Evolutionary conservation across 2,329 filamentous ascomycete species (phyloP).

Genomic region (Thermochaetoides dissita): DNA sequence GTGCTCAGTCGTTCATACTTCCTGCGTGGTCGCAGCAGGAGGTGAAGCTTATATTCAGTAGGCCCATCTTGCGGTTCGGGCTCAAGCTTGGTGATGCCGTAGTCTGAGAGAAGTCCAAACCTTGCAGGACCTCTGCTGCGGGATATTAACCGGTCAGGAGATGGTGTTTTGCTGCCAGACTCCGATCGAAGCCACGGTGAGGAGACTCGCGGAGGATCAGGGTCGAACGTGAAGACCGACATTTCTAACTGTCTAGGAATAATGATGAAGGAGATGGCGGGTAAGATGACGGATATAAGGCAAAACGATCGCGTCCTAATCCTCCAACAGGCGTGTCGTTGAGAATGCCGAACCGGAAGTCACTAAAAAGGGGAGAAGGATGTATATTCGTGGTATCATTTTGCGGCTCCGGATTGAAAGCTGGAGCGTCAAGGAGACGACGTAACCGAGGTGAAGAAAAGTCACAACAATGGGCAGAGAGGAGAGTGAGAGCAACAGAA

Average conservation of each 20-base stretch:
- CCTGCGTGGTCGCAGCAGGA: slow-evolving; percentile 66
- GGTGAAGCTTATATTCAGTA: slow-evolving; percentile 90
- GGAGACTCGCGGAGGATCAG: slow-evolving; percentile 71
- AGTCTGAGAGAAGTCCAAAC: slow-evolving; percentile 39
- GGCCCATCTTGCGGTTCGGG: slow-evolving; percentile 89
- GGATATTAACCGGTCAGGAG: too few relatives aligned
- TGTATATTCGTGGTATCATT: slow-evolving; percentile 28
- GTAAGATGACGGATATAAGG: too few relatives aligned
- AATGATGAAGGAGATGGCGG: neutral
- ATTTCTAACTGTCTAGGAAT: slow-evolving; percentile 34
- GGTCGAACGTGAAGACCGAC: slow-evolving; percentile 90
- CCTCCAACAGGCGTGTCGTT: neutral
- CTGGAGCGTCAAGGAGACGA: slow-evolving; percentile 1
- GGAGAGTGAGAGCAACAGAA: neutral
- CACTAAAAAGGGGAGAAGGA: slow-evolving; percentile 13
- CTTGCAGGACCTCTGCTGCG: slow-evolving; percentile 17
- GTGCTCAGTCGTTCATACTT: slow-evolving; percentile 63
- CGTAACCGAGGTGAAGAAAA: neutral
- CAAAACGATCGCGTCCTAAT: too few relatives aligned
- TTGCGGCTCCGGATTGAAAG: slow-evolving; percentile 16
- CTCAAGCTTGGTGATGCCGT: slow-evolving; percentile 61
- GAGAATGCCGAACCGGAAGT: slow-evolving; percentile 16
- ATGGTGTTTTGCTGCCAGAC: too few relatives aligned
- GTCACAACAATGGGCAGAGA: too few relatives aligned
- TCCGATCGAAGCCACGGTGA: slow-evolving; percentile 71